These are phyloP conservation scores for Chenopodium formosanum DNA, from an alignment of 148 eudicot species.

Conservation along the genomic window DNA sequence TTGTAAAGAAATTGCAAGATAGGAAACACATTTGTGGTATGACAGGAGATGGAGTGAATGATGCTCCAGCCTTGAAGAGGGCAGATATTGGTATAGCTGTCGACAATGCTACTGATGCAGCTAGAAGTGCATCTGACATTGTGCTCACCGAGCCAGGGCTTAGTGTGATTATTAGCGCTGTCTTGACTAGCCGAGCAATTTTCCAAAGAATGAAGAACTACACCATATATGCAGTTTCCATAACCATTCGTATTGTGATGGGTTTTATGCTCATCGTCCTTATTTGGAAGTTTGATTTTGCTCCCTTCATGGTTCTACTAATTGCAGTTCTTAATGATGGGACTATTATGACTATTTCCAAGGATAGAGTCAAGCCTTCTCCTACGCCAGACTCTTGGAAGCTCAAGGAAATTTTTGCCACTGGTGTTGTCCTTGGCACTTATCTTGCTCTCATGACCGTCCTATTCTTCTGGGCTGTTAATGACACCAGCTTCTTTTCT, in stretches of 20 bases:
- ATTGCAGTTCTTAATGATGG: conserved; percentile 75
- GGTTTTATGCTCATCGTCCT: conserved; percentile 72
- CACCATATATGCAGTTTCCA: conserved; percentile 77
- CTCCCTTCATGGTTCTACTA: conserved; percentile 81
- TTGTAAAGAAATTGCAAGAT: conserved; percentile 79
- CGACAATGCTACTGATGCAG: conserved; percentile 94
- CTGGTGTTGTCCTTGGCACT: conserved; percentile 70
- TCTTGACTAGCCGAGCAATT: conserved; percentile 68
- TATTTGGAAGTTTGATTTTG: conserved; percentile 71
- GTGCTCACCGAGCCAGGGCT: conserved; percentile 79
- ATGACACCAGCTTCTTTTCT: conserved; percentile 55
- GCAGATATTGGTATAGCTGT: conserved; percentile 86
- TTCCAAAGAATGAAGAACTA: conserved; percentile 84
- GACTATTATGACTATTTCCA: conserved; percentile 85
- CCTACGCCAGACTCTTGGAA: conserved; percentile 80
- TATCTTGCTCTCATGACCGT: conserved; percentile 70
- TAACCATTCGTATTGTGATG: conserved; percentile 67
- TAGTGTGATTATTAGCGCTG: conserved; percentile 76
- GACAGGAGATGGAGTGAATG: conserved; percentile 89
- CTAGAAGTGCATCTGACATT: conserved; percentile 78
- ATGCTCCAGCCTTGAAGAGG: conserved; percentile 76
- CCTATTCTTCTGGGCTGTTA: conserved; percentile 61
- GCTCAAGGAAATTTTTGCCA: conserved; percentile 68
- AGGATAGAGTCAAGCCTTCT: conserved; percentile 72
- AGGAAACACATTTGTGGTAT: conserved; percentile 82